These are phyloP conservation scores for Trichoderma sp. DNA, from an alignment of 2,329 filamentous ascomycete species.

Conservation along the genomic window DNA sequence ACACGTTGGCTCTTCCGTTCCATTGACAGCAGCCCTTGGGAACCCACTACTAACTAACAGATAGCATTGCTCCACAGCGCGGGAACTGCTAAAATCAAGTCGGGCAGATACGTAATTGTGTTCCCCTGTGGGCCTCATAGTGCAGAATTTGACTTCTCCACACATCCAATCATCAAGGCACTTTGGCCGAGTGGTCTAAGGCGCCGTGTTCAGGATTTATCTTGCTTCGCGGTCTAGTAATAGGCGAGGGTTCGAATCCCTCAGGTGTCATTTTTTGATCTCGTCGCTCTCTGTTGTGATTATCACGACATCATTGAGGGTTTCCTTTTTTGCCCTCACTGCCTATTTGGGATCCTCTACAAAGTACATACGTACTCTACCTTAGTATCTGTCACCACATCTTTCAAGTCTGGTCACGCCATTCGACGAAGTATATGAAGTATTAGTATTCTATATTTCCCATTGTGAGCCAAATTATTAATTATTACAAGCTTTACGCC, in stretches of 20 bases:
- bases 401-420: not conserved
- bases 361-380: not conserved
- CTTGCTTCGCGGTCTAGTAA: conserved; percentile 28
- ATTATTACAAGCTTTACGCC: not conserved
- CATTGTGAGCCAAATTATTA: not conserved
- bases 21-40: not conserved
- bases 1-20: not conserved
- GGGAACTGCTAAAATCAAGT: not conserved
- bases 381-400: not conserved
- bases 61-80: not conserved
- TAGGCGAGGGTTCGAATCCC: conserved; percentile 34
- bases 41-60: not conserved
- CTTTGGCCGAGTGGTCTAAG: conserved; percentile 30
- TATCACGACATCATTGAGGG: not conserved
- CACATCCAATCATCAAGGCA: conserved; percentile 22
- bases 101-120: not conserved
- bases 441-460: not conserved
- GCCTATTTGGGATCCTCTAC: not conserved
- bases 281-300: not conserved
- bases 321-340: not conserved
- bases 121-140: not conserved
- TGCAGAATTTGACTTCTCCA: not conserved
- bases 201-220: conserved; percentile 25
- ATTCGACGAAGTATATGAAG: not conserved
- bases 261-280: conserved; percentile 28